Evolutionary conservation across 1,284 basidiomycete species (phyloP), one percentile per base, ranked within the genome.

Genomic region (Cerrena zonata): DNA sequence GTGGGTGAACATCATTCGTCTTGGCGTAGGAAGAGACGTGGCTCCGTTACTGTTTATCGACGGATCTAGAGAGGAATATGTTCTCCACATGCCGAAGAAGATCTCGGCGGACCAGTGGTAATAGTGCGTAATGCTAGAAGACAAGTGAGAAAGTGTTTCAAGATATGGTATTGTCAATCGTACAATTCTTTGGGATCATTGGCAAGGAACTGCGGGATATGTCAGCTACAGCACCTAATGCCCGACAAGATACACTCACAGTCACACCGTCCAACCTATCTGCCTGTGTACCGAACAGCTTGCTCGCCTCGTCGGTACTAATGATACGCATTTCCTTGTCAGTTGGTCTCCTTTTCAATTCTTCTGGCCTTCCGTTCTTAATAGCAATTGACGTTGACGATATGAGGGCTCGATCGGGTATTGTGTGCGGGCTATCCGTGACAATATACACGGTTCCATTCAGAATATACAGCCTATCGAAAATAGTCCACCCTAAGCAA

Each of bases 31-130:
- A 19, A 94, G 82, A 0, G 74, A 70, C 2, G 85, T 85, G 44
- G 77, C 75, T 19, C 89, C 90, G 36, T 75, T 69, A 0, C 77
- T 58, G 10, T 81, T 68, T 54, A 92, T 90, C 22, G 69, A 70
- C 1, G 79, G 77, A 65, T 92, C 90, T 15, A 93, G 74, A 1
- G 87, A 84, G 27, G 89, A 80, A 63, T 93, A 94, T 0, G 90
- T 84, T 21, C 90, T 78, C 91, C 91, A 94, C 57, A 93, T 79
- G 41, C 91, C 91, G 55, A 91, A 90, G 68, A 89, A 85, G 15
- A 93, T 79, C 64, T 95, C 92, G 4, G 91, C 91, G 25, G 87
- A 83, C 79, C 86, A 93, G 60, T 90, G 86, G 63, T 89, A 89
- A 61, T 89, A 89, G 63, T 90, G 86, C 0, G 81, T 83, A 53